These are phyloP conservation scores for Hypoxylon sp. DNA, from an alignment of 2,329 filamentous ascomycete genomes.

Conservation along the genomic window DNA sequence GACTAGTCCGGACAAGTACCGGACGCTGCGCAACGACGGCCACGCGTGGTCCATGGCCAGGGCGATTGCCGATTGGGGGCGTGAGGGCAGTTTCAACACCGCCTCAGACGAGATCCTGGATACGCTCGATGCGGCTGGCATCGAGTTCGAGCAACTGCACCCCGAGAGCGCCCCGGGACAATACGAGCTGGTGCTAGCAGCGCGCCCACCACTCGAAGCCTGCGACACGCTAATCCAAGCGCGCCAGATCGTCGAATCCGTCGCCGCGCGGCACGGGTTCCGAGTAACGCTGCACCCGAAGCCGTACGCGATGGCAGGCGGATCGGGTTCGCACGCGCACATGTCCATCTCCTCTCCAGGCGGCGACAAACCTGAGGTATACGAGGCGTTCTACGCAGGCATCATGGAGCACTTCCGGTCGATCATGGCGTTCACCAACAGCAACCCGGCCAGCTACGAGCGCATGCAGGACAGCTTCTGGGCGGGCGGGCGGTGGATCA, in stretches of 20 bases:
- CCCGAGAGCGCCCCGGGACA: slow-evolving; percentile 81
- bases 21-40: slow-evolving; percentile 68
- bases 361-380: slow-evolving; percentile 60
- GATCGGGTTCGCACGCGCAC: slow-evolving; percentile 79
- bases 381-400: slow-evolving; percentile 79
- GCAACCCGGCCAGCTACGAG: slow-evolving; percentile 76
- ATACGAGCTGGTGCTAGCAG: slow-evolving; percentile 81
- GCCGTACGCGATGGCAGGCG: slow-evolving; percentile 70
- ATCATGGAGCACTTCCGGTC: slow-evolving; percentile 76
- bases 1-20: slow-evolving; percentile 52
- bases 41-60: slow-evolving; percentile 81
- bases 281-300: slow-evolving; percentile 82
- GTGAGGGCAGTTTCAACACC: slow-evolving; percentile 60
- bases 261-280: slow-evolving; percentile 73
- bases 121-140: slow-evolving; percentile 71
- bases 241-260: slow-evolving; percentile 76
- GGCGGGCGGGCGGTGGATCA: slow-evolving; percentile 83
- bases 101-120: slow-evolving; percentile 77
- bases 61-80: slow-evolving; percentile 70
- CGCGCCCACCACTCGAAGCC: slow-evolving; percentile 73
- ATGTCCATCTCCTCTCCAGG: slow-evolving; percentile 71
- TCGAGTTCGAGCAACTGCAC: slow-evolving; percentile 80
- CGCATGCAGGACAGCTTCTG: slow-evolving; percentile 78
- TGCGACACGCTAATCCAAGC: slow-evolving; percentile 80
- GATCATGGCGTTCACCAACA: slow-evolving; percentile 78